Base-by-base conservation (phyloP, 768 basidiomycete genomes). In the Myochromella boudieri region DNA sequence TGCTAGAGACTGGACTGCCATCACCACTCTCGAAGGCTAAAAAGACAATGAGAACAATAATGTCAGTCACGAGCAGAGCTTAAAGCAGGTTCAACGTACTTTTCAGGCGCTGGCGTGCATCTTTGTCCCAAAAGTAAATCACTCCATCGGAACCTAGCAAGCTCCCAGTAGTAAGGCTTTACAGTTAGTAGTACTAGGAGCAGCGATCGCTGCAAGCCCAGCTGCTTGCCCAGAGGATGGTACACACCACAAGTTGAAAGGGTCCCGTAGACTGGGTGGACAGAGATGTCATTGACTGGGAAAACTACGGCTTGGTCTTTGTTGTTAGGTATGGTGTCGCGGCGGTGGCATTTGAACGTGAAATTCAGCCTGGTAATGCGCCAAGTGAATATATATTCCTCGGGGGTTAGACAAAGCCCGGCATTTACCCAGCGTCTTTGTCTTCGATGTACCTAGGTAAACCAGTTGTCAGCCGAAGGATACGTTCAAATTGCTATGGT, bases 111-210 rank as follows among this genome's bases (percentile, higher is more conserved):
- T 87, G 92, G 48, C 93, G 85, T 6, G 88, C 84, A 56, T 95
- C 88, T 68, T 93, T 94, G 68, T 97, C 93, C 93, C 93, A 95
- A 66, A 88, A 91, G 75, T 91, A 87, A 62, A 94, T 84, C 2
- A 86, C 86, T n/a, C 91, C 91, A 54, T 94, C 91, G 32, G 87
- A 77, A 9, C 87, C 87, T 87, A 14, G 18, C 31, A 49, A 25
- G 5, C 25, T n/a, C n/a, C n/a, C n/a, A n/a, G n/a, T n/a, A n/a
- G n/a, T n/a, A n/a, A n/a, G n/a, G n/a, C n/a, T n/a, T n/a, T n/a
- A n/a, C n/a, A n/a, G n/a, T n/a, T n/a, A n/a, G n/a, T n/a, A n/a
- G n/a, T n/a, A n/a, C n/a, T n/a, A n/a, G n/a, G n/a, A n/a, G n/a
- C n/a, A n/a, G n/a, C n/a, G n/a, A n/a, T n/a, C n/a, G n/a, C n/a